A percentile compares a stretch with the other conserved stretches of the same genome.
These are phyloP conservation scores for Penicillium fuscoglaucum DNA, from an alignment of 2,329 filamentous ascomycete species.

Conservation along the genomic window DNA sequence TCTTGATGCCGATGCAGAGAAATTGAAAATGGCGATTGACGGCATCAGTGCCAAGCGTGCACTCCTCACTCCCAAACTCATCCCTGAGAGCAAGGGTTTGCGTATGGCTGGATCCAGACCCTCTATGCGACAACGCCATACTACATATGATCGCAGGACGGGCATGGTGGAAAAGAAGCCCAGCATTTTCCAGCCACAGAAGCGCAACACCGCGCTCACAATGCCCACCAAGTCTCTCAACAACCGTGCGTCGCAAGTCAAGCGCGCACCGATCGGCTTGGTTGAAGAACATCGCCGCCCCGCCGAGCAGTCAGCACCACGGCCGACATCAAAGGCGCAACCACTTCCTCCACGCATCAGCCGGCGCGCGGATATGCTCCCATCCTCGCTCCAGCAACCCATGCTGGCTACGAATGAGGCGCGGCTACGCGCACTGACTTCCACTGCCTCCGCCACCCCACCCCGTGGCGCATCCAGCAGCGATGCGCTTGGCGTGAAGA, in stretches of 20 bases:
- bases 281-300: slow-evolving; percentile 44
- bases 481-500: not conserved
- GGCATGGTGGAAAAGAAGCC: slow-evolving; percentile 38
- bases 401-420: slow-evolving; percentile 19
- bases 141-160: slow-evolving; percentile 35
- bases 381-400: slow-evolving; percentile 2
- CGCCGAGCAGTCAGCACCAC: slow-evolving; percentile 19
- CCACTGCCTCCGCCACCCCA: slow-evolving; percentile 1
- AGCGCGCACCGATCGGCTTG: slow-evolving; percentile 41
- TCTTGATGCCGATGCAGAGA: slow-evolving; percentile 58
- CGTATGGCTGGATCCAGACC: slow-evolving; percentile 34
- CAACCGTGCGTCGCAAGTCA: slow-evolving; percentile 40
- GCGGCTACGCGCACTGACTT: slow-evolving; percentile 27
- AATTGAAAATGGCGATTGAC: slow-evolving; percentile 58
- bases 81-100: slow-evolving; percentile 36
- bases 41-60: slow-evolving; percentile 60
- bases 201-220: slow-evolving; percentile 38
- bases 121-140: slow-evolving; percentile 33
- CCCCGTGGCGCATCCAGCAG: not conserved
- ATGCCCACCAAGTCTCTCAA: slow-evolving; percentile 46
- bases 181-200: slow-evolving; percentile 37
- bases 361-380: not conserved
- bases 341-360: slow-evolving; percentile 8
- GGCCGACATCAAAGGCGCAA: slow-evolving; percentile 7
- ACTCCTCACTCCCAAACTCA: slow-evolving; percentile 58